These are phyloP conservation scores for Sporothrix brasiliensis DNA, from an alignment of 2,329 filamentous ascomycete genomes.

Conservation along the genomic window DNA sequence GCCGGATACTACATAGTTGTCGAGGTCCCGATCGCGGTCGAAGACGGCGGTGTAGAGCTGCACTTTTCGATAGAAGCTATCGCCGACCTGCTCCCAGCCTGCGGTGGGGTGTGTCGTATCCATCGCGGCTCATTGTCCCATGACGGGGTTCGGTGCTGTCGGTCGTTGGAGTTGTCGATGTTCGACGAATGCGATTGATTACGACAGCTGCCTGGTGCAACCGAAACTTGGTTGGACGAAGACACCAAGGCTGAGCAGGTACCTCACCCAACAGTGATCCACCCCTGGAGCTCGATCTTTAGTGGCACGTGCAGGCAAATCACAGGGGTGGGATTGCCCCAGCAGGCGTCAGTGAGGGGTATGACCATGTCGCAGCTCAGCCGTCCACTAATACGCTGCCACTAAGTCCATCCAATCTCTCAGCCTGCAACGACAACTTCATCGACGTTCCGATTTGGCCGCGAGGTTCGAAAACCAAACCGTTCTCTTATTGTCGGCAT, in stretches of 20 bases:
- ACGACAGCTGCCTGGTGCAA: background rate
- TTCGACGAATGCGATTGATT: background rate
- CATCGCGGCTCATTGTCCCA: slow-evolving; percentile 46
- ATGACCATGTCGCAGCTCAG: background rate
- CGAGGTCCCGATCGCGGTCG: slow-evolving; percentile 88
- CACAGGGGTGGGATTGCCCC: background rate
- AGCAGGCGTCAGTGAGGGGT: slow-evolving; percentile 24
- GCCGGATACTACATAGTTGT: slow-evolving; percentile 89
- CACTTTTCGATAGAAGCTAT: slow-evolving; percentile 92
- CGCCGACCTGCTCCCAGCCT: slow-evolving; percentile 92
- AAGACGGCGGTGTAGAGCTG: slow-evolving; percentile 93
- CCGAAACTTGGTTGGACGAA: background rate
- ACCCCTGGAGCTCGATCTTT: slow-evolving; percentile 20
- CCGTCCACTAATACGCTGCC: slow-evolving; percentile 21
- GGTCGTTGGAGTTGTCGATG: background rate
- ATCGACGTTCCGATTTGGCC: background rate
- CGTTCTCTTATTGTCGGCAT: background rate
- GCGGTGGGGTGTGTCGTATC: slow-evolving; percentile 70
- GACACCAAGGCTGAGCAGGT: slow-evolving; percentile 5
- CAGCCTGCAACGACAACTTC: background rate
- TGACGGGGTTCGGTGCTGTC: slow-evolving; percentile 1
- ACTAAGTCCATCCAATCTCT: background rate
- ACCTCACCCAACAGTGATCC: background rate
- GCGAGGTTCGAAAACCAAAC: background rate
- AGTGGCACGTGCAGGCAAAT: slow-evolving; percentile 30